Evolutionary conservation across 2,329 filamentous ascomycete species (phyloP).

Genomic region (Gyromitra esculenta): DNA sequence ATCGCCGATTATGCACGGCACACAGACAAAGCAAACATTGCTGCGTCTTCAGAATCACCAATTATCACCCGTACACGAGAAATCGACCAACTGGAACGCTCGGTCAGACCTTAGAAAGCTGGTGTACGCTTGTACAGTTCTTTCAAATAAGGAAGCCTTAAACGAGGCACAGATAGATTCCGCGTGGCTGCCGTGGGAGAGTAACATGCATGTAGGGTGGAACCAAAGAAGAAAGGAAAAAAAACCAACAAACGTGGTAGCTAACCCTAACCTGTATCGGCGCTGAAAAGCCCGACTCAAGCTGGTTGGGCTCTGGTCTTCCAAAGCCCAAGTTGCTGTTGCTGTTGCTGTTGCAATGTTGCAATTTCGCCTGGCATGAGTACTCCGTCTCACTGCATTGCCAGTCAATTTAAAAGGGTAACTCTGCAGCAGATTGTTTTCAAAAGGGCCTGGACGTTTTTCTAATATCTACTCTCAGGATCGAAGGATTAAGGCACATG

Average conservation of each 20-base stretch:
- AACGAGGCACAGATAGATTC: slow-evolving; percentile 23
- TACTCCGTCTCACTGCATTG: slow-evolving; percentile 37
- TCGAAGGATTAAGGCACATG: slow-evolving; percentile 37
- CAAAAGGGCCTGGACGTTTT: slow-evolving; percentile 44
- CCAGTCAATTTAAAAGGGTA: slow-evolving; percentile 42
- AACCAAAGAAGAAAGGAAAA: slow-evolving; percentile 22
- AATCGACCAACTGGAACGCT: slow-evolving; percentile 20
- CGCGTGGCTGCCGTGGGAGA: slow-evolving; percentile 23
- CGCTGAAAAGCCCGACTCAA: slow-evolving; percentile 13
- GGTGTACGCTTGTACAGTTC: not conserved
- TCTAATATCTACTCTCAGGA: slow-evolving; percentile 41
- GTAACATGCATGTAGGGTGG: slow-evolving; percentile 15
- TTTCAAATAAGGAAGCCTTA: slow-evolving; percentile 26
- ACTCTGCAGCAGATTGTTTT: slow-evolving; percentile 44
- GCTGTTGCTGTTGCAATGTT: slow-evolving; percentile 26
- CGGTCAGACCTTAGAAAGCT: not conserved
- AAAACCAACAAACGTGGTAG: slow-evolving; percentile 23
- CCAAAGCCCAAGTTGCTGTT: slow-evolving; percentile 23
- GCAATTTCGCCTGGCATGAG: slow-evolving; percentile 34
- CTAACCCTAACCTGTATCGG: slow-evolving; percentile 34
- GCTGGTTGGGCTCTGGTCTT: slow-evolving; percentile 6
- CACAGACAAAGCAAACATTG: slow-evolving; percentile 15
- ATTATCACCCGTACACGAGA: slow-evolving; percentile 32
- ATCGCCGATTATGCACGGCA: slow-evolving; percentile 11
- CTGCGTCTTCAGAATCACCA: slow-evolving; percentile 25